A percentile compares a stretch with the other conserved stretches of the same genome.
Conservation (phyloP, 306 rosid genomes). For the Castanopsis chinensis region DNA sequence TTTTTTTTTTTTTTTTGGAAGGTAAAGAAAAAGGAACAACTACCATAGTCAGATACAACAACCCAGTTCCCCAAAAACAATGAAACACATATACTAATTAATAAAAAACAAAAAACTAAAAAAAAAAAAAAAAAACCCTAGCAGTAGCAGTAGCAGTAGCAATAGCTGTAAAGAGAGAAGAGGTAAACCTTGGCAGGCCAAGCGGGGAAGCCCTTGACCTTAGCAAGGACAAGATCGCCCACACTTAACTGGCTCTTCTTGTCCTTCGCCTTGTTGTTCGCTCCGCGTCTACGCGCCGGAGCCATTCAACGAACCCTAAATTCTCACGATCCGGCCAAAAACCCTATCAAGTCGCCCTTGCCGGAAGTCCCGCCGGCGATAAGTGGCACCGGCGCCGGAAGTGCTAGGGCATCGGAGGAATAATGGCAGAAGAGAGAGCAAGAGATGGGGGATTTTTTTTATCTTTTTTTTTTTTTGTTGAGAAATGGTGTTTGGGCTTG, state of each 20-base stretch:
- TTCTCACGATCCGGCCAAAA: constrained; percentile 26
- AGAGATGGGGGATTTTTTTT: constrained; percentile 8
- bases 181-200: constrained; percentile 93
- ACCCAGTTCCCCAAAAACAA: not conserved
- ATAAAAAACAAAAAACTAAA: no score
- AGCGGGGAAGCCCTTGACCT: constrained; percentile 96
- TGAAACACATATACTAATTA: no score
- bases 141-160: not conserved
- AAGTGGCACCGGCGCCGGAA: constrained; percentile 45
- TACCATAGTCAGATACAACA: not conserved
- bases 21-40: not conserved
- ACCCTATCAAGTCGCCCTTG: constrained; percentile 46
- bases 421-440: constrained; percentile 4
- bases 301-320: constrained; percentile 46
- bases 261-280: constrained; percentile 68
- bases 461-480: no score
- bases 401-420: constrained; percentile 40
- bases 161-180: not conserved
- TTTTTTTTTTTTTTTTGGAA: not conserved
- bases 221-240: constrained; percentile 98
- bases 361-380: constrained; percentile 15
- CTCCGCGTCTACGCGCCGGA: constrained; percentile 97
- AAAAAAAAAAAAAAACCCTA: not conserved
- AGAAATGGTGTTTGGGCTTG: no score
- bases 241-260: constrained; percentile 59